These are phyloP conservation scores for Trypanosoma avium DNA, from an alignment of 208 protist species.

Conservation along the genomic window DNA sequence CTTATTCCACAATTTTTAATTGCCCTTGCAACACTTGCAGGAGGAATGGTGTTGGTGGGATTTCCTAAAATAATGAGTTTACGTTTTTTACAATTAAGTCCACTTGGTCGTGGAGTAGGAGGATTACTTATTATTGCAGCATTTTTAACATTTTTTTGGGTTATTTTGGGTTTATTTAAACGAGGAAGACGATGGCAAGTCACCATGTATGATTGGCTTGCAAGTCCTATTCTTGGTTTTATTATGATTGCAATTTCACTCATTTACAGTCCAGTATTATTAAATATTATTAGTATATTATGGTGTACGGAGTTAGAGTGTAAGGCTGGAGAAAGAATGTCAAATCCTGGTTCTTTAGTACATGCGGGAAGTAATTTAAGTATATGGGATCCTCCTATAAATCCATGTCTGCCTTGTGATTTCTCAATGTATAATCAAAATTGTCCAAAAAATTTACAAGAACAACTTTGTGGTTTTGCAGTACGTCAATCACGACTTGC, in stretches of 20 bases:
- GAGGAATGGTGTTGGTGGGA: constrained; percentile 32
- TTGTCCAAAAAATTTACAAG: constrained; percentile 35
- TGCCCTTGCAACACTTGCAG: constrained; percentile 34
- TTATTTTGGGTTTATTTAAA: constrained; percentile 35
- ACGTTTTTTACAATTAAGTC: constrained; percentile 35
- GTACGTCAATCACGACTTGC: constrained; percentile 36
- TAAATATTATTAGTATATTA: constrained; percentile 56
- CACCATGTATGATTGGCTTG: constrained; percentile 19
- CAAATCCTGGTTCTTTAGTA: constrained; percentile 30
- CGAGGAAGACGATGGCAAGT: constrained; percentile 32
- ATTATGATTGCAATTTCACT: constrained; percentile 41
- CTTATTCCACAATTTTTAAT: constrained; percentile 30
- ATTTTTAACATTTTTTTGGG: constrained; percentile 33
- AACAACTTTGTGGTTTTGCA: constrained; percentile 29
- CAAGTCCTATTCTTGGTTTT: constrained; percentile 28
- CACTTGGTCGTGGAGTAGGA: constrained; percentile 32
- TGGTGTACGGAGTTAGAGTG: constrained; percentile 54
- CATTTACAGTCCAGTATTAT: constrained; percentile 64
- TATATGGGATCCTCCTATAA: constrained; percentile 1
- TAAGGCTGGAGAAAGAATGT: constrained; percentile 29
- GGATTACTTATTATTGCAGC: constrained; percentile 23
- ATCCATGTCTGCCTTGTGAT: constrained; percentile 47
- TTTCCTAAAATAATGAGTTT: constrained; percentile 29
- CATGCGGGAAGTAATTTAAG: background rate
- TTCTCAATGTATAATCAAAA: constrained; percentile 42